Percentiles rank a stretch among this genome's conserved stretches.
These are phyloP conservation scores for Fusarium paranaense DNA, from an alignment of 2,329 filamentous ascomycete species.

Conservation along the genomic window DNA sequence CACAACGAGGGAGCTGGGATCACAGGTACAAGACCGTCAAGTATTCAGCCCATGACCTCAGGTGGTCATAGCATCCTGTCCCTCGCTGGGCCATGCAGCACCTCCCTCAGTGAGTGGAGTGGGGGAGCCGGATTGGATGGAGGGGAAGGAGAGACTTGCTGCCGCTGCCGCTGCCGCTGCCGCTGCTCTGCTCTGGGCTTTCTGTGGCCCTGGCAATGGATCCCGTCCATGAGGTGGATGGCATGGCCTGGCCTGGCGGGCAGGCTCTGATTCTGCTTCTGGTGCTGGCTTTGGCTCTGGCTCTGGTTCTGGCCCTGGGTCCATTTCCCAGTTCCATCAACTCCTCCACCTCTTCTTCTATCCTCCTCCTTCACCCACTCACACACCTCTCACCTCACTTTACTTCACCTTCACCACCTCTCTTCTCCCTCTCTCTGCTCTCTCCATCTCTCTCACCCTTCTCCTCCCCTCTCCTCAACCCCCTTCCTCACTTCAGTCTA, in stretches of 20 bases:
- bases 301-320: constrained; percentile 28
- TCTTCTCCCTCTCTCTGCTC: constrained; percentile 37
- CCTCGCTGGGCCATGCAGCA: constrained; percentile 13
- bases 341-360: constrained; percentile 34
- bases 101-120: constrained; percentile 17
- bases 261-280: constrained; percentile 15
- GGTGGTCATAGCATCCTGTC: constrained; percentile 29
- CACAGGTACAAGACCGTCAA: constrained; percentile 2
- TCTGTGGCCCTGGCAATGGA: neutral
- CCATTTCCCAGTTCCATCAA: constrained; percentile 25
- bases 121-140: neutral
- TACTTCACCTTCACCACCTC: constrained; percentile 48
- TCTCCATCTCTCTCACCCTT: constrained; percentile 39
- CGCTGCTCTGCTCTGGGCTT: constrained; percentile 2
- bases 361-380: constrained; percentile 35
- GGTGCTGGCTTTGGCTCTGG: constrained; percentile 19
- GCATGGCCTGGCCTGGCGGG: constrained; percentile 1
- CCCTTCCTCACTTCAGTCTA: constrained; percentile 37
- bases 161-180: constrained; percentile 17
- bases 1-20: neutral
- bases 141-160: constrained; percentile 7
- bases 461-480: constrained; percentile 43
- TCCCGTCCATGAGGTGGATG: neutral
- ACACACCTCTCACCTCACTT: constrained; percentile 44
- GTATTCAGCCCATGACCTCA: constrained; percentile 12